Base-by-base conservation (phyloP, 495 filamentous ascomycete species). In the Penicillium desertorum region DNA sequence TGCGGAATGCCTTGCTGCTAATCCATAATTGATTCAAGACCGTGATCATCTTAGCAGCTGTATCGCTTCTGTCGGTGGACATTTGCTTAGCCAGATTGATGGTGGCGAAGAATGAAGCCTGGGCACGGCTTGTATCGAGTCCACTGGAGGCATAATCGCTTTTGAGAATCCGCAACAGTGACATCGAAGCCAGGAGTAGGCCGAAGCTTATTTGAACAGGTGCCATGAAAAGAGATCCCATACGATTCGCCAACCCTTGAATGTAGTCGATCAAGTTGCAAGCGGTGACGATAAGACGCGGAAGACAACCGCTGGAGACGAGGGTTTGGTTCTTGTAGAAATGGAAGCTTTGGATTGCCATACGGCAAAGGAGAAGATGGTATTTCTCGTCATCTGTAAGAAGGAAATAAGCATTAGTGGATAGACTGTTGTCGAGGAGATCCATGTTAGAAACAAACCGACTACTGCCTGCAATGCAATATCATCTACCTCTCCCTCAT, bases 1-100 rank as follows among this genome's bases (percentile, higher is more conserved):
- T 72, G 20, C 71, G 75, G 45, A 81, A 81, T 6, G 72, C 74
- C 49, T 71, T 78, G 53, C 52, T 65, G 61, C 79, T 81, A 45
- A 74, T 77, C 72, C 75, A 79, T 2, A 80, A 54, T 27, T 75
- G 69, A 27, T 63, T 76, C 41, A 79, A 23, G 1, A 76, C 49
- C 0, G 57, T 64, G 1, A 71, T 65, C 1, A 59, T 68, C 36
- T 73, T 77, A 1, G 72, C 68, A 0, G 71, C 57, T 5, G 71
- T 51, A 37, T 80, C 78, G 6, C 71, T 66, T 20, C 67, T 72
- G 45, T 74, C 71, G 3, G 74, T 60, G 0, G 73, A 71, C 63
- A 74, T 71, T 22, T 71, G 63, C 43, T 72, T 74, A 0, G 68
- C 62, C 14, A 79, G 54, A 47, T 76, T 73, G 42, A 81, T 73